Conservation (phyloP, 2,329 filamentous ascomycete species). For the Aspergillus latus region DNA sequence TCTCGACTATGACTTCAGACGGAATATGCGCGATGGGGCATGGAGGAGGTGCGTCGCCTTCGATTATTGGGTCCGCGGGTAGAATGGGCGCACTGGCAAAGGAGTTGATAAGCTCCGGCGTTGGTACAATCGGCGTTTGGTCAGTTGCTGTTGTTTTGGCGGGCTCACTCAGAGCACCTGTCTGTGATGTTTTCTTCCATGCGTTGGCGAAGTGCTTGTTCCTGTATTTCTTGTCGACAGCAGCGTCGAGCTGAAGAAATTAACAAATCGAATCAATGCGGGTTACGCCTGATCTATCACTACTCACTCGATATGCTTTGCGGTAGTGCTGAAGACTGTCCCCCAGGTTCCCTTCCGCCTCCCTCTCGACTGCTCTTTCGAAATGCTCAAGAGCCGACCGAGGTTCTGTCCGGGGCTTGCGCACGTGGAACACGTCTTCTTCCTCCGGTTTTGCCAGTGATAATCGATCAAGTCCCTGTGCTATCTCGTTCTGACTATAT, state of each 20-base stretch:
- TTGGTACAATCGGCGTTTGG: conserved; percentile 48
- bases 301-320: conserved; percentile 75
- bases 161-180: conserved; percentile 52
- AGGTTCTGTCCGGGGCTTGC: conserved; percentile 50
- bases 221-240: conserved; percentile 82
- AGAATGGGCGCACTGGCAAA: conserved; percentile 72
- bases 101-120: conserved; percentile 69
- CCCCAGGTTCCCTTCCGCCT: conserved; percentile 78
- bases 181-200: conserved; percentile 48
- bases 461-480: conserved; percentile 38
- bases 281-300: background rate
- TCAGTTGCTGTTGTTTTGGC: conserved; percentile 55
- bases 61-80: conserved; percentile 65
- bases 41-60: conserved; percentile 70
- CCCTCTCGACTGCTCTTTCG: conserved; percentile 85
- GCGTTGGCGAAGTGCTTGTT: conserved; percentile 83
- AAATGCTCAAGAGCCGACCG: conserved; percentile 86
- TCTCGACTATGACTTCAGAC: conserved; percentile 78
- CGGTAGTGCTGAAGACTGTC: conserved; percentile 88
- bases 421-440: conserved; percentile 41
- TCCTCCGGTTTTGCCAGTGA: conserved; percentile 32
- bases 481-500: conserved; percentile 32
- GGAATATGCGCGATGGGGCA: conserved; percentile 78
- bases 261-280: conserved; percentile 18
- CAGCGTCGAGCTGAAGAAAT: conserved; percentile 64